phyloP scores from a whole-genome alignment of 2,329 filamentous ascomycete species.

The Epichloe glyceriae region DNA sequence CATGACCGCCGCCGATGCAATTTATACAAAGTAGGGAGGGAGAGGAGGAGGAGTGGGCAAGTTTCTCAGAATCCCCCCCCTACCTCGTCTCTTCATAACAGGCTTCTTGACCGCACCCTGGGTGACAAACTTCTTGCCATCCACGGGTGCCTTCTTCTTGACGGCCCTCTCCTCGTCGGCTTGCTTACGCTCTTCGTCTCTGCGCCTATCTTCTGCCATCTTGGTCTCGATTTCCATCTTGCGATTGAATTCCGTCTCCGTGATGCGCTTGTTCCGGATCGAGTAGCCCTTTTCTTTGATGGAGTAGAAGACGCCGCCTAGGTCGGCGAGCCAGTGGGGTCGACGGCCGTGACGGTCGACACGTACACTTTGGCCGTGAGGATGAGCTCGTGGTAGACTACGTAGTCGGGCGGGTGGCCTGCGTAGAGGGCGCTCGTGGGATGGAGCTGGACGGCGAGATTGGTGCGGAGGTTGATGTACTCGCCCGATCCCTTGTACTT shows the following conservation, averaged over 20 bases:
- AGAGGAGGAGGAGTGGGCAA: no score
- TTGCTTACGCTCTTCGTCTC: constrained; percentile 43
- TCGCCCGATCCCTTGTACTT: constrained; percentile 94
- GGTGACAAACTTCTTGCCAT: constrained; percentile 44
- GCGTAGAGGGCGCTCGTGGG: constrained; percentile 90
- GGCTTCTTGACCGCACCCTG: constrained; percentile 51
- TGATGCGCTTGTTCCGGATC: constrained; percentile 69
- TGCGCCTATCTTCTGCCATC: constrained; percentile 75
- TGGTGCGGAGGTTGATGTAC: constrained; percentile 92
- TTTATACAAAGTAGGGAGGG: no score
- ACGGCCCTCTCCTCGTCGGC: constrained; percentile 33
- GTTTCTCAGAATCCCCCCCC: constrained; percentile 31
- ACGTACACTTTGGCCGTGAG: constrained; percentile 97
- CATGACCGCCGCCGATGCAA: no score
- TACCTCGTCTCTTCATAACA: constrained; percentile 40
- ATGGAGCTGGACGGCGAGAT: constrained; percentile 86
- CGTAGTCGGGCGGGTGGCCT: constrained; percentile 90
- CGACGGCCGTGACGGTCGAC: constrained; percentile 89
- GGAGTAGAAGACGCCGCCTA: constrained; percentile 94
- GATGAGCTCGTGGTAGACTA: constrained; percentile 96
- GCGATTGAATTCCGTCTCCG: constrained; percentile 81
- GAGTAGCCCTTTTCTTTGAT: constrained; percentile 97
- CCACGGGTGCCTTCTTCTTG: constrained; percentile 22
- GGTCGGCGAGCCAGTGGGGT: constrained; percentile 91
- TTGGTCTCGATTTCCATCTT: constrained; percentile 88